These are phyloP conservation scores for Elsinoe necatrix DNA, from an alignment of 2,329 filamentous ascomycete genomes.

Conservation along the genomic window DNA sequence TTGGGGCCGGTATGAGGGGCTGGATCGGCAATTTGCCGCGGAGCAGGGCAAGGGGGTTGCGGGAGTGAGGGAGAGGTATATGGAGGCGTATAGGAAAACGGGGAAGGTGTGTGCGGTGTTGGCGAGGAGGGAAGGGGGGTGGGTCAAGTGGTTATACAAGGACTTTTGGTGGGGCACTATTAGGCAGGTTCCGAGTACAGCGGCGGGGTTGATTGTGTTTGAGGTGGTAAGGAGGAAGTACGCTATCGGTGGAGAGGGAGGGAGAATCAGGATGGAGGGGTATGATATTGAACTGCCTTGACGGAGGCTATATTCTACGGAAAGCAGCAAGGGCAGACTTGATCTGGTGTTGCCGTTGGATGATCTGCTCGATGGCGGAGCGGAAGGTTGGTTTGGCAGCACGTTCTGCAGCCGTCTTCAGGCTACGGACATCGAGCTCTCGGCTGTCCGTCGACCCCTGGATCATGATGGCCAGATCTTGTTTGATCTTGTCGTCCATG, in stretches of 20 bases:
- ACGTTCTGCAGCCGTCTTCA: not conserved
- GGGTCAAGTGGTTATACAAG: slow-evolving; percentile 58
- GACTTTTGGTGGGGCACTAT: slow-evolving; percentile 67
- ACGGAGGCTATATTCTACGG: slow-evolving; percentile 15
- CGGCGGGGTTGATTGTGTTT: slow-evolving; percentile 69
- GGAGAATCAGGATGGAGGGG: slow-evolving; percentile 58
- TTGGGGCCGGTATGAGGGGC: slow-evolving; percentile 62
- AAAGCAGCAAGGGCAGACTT: slow-evolving; percentile 11
- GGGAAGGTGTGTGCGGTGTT: slow-evolving; percentile 51
- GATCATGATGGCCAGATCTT: not conserved
- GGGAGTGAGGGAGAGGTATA: slow-evolving; percentile 56
- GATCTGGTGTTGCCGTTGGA: not conserved
- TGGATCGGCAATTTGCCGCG: slow-evolving; percentile 48
- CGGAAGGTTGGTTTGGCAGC: not conserved
- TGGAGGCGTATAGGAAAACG: slow-evolving; percentile 62
- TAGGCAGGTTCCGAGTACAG: slow-evolving; percentile 67
- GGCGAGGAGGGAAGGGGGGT: slow-evolving; percentile 50
- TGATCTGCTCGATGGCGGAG: not conserved
- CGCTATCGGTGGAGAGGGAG: slow-evolving; percentile 52
- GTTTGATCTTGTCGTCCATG: slow-evolving; percentile 22
- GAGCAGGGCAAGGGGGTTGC: slow-evolving; percentile 12
- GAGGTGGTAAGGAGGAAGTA: slow-evolving; percentile 68
- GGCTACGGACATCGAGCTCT: not conserved
- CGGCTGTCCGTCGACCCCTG: not conserved
- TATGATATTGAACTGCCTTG: slow-evolving; percentile 60